Evolutionary conservation across 202 grass and related monocot species (phyloP).

Genomic region (Eragrostis tef): DNA sequence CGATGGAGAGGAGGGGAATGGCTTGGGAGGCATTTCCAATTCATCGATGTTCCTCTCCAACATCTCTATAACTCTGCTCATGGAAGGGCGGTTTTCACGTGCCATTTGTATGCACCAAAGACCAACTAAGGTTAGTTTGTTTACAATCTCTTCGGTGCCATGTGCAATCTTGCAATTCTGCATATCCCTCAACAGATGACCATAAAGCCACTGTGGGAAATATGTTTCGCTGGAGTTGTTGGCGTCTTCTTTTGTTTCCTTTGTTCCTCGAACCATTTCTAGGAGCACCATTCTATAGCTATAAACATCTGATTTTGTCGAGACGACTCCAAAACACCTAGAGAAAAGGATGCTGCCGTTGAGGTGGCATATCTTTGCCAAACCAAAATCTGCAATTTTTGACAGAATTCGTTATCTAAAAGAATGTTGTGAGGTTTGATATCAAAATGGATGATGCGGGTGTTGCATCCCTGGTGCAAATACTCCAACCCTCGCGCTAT

Average conservation of each 20-base stretch:
- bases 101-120: constrained; percentile 61
- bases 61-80: constrained; percentile 62
- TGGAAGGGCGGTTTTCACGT: constrained; percentile 54
- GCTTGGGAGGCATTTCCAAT: constrained; percentile 54
- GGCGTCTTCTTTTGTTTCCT: constrained; percentile 5
- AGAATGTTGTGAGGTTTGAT: constrained; percentile 75
- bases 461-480: constrained; percentile 56
- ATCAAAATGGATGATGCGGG: constrained; percentile 71
- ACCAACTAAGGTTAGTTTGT: constrained; percentile 58
- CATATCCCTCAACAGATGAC: constrained; percentile 29
- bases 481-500: constrained; percentile 63
- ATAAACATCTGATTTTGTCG: constrained; percentile 70
- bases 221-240: constrained; percentile 39
- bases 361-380: constrained; percentile 59
- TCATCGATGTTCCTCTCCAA: constrained; percentile 47
- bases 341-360: constrained; percentile 54
- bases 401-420: constrained; percentile 48
- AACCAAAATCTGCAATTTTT: constrained; percentile 68
- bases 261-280: constrained; percentile 58
- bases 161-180: constrained; percentile 7
- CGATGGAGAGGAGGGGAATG: constrained; percentile 31
- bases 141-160: constrained; percentile 41
- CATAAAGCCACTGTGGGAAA: constrained; percentile 55
- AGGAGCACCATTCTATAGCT: constrained; percentile 73
- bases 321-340: constrained; percentile 48